A percentile compares a stretch with the other conserved stretches of the same genome.
These are phyloP conservation scores for Hansenula sp. DNA, from an alignment of 1,139 yeast species.

Conservation along the genomic window DNA sequence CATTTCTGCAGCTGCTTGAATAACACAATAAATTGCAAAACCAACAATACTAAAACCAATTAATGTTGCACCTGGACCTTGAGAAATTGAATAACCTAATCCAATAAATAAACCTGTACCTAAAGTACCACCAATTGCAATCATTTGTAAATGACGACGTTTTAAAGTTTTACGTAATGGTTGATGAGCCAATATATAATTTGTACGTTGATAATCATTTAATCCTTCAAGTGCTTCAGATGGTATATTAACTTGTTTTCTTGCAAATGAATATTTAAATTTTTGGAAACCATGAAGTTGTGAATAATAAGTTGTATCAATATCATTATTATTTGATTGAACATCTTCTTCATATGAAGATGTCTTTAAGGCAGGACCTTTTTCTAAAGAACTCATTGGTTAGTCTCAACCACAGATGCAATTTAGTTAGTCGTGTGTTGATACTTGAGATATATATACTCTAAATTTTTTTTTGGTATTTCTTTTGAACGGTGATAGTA, in stretches of 20 bases:
- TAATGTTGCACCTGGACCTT: conserved; percentile 63
- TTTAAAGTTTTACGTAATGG: conserved; percentile 39
- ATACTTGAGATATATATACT: too few species aligned
- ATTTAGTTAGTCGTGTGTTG: too few species aligned
- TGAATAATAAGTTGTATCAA: too few species aligned
- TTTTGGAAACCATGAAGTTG: conserved; percentile 17
- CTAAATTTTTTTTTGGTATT: too few species aligned
- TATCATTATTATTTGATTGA: too few species aligned
- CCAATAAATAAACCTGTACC: conserved; percentile 55
- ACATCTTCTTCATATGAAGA: not conserved
- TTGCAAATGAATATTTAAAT: conserved; percentile 34
- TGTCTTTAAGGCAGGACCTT: too few species aligned
- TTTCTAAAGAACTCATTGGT: too few species aligned
- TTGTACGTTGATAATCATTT: conserved; percentile 50
- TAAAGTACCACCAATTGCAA: conserved; percentile 50
- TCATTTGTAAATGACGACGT: conserved; percentile 55
- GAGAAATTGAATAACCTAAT: conserved; percentile 37
- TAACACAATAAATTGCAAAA: conserved; percentile 56
- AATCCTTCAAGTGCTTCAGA: conserved; percentile 21
- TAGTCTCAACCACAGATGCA: too few species aligned
- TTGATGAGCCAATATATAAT: conserved; percentile 41
- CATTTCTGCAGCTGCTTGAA: conserved; percentile 75
- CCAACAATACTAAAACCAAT: conserved; percentile 66
- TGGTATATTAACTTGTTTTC: conserved; percentile 24
- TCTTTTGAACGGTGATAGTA: too few species aligned